Conservation (phyloP, 2,329 filamentous ascomycete species). For the Calonectria hawksworthii region DNA sequence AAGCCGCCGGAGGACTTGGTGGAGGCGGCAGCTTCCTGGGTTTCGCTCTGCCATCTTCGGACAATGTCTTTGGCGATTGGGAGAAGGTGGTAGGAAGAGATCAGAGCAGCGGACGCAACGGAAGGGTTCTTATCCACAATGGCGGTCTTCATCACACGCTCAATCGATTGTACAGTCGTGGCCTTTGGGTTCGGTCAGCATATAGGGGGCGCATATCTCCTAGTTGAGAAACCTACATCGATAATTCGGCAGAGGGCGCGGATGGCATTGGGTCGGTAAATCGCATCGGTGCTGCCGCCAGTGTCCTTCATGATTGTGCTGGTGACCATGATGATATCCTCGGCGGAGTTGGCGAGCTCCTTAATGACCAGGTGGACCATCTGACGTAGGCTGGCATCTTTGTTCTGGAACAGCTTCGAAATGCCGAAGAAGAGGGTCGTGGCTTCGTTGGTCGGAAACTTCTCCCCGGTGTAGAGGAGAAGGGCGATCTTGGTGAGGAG, state of each 20-base stretch:
- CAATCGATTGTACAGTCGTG: constrained; percentile 96
- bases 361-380: constrained; percentile 99
- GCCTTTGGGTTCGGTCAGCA: constrained; percentile 68
- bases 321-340: constrained; percentile 99
- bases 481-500: constrained; percentile 97
- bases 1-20: constrained; percentile 92
- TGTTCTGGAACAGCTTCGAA: constrained; percentile 99
- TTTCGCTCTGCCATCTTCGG: constrained; percentile 97
- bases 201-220: constrained; percentile 35
- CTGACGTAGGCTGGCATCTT: constrained; percentile 96
- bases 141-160: constrained; percentile 98
- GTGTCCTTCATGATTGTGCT: constrained; percentile 99
- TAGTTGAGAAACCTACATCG: constrained; percentile 73
- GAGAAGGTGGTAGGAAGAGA: constrained; percentile 97
- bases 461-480: constrained; percentile 96
- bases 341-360: constrained; percentile 93
- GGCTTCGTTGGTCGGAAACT: constrained; percentile 96
- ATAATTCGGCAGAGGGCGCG: constrained; percentile 96
- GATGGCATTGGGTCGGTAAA: constrained; percentile 96
- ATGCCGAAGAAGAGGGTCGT: constrained; percentile 99
- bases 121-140: constrained; percentile 99
- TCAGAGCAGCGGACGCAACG: constrained; percentile 93
- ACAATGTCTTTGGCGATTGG: constrained; percentile 97
- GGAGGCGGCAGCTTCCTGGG: constrained; percentile 93
- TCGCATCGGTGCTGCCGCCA: constrained; percentile 91